These are phyloP conservation scores for Agaricus blazei DNA, from an alignment of 768 basidiomycete species.

Conservation along the genomic window DNA sequence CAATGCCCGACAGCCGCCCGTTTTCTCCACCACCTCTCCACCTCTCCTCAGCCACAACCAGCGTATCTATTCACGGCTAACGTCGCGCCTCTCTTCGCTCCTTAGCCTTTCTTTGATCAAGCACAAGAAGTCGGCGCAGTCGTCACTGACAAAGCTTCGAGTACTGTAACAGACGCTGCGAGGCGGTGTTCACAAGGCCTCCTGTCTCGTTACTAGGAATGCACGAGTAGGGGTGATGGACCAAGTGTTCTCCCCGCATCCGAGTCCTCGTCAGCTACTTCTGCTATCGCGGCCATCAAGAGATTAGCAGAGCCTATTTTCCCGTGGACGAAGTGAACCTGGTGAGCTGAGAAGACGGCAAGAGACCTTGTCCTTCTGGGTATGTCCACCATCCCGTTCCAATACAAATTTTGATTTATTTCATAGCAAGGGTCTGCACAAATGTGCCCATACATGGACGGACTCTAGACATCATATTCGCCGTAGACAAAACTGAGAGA, in stretches of 20 bases:
- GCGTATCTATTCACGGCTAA: conserved; percentile 57
- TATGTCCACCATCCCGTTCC: conserved; percentile 29
- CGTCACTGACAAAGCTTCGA: conserved; percentile 23
- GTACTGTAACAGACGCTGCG: conserved; percentile 44
- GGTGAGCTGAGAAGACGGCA: conserved; percentile 45
- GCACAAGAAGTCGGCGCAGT: conserved; percentile 41
- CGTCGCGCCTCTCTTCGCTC: conserved; percentile 60
- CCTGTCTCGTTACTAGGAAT: conserved; percentile 79
- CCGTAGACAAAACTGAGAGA: conserved; percentile 78
- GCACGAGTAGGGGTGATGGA: conserved; percentile 40
- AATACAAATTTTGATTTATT: conserved; percentile 1
- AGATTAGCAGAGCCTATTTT: conserved; percentile 82
- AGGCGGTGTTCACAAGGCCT: conserved; percentile 43
- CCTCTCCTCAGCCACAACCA: conserved; percentile 23
- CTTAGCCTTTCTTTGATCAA: conserved; percentile 69
- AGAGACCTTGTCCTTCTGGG: conserved; percentile 68
- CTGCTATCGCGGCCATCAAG: conserved; percentile 30
- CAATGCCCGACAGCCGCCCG: conserved; percentile 66
- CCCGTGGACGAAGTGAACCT: conserved; percentile 66
- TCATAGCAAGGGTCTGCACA: conserved; percentile 76
- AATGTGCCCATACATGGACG: conserved; percentile 78
- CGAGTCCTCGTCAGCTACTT: conserved; percentile 54
- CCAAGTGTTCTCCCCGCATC: conserved; percentile 57
- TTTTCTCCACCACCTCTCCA: conserved; percentile 23
- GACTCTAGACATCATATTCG: conserved; percentile 91